Evolutionary conservation across 495 filamentous ascomycete species (phyloP).

Genomic region (Talaromyces trachyspermus): DNA sequence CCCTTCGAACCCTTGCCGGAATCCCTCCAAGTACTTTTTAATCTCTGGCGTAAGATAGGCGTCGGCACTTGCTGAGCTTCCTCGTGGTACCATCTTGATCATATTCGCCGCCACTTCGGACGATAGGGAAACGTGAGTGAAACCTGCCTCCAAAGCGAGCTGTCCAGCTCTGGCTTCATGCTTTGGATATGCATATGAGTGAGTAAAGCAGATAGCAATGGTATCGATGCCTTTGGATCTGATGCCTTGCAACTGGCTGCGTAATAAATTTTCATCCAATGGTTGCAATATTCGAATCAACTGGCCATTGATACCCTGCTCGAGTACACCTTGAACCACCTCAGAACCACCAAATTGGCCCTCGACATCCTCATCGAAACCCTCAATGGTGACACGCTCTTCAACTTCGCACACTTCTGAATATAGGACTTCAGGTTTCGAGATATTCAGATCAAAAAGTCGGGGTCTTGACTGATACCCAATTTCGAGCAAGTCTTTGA

Average conservation of each 20-base stretch:
- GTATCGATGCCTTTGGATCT: conserved; percentile 40
- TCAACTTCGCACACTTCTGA: conserved; percentile 69
- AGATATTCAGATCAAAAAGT: conserved; percentile 78
- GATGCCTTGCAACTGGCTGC: conserved; percentile 32
- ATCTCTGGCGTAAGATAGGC: conserved; percentile 96
- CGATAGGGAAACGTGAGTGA: conserved; percentile 48
- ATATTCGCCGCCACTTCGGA: conserved; percentile 80
- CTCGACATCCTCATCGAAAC: conserved; percentile 57
- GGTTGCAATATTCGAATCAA: conserved; percentile 43
- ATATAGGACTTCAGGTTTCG: conserved; percentile 73
- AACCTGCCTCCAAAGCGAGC: conserved; percentile 42
- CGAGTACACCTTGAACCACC: conserved; percentile 48
- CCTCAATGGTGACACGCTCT: conserved; percentile 68
- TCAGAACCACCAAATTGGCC: too few relatives aligned
- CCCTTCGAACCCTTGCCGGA: conserved; percentile 49
- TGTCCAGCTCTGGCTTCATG: conserved; percentile 43
- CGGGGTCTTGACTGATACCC: conserved; percentile 80
- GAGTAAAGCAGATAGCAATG: conserved; percentile 45
- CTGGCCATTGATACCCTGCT: conserved; percentile 43
- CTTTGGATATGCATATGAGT: conserved; percentile 43
- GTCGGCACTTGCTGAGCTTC: conserved; percentile 89
- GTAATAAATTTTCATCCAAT: conserved; percentile 29
- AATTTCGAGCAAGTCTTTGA: conserved; percentile 83
- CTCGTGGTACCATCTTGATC: conserved; percentile 68
- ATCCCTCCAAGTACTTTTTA: conserved; percentile 66